phyloP scores from a whole-genome alignment of 805 yeast species.

The Peterozyma toletana region DNA sequence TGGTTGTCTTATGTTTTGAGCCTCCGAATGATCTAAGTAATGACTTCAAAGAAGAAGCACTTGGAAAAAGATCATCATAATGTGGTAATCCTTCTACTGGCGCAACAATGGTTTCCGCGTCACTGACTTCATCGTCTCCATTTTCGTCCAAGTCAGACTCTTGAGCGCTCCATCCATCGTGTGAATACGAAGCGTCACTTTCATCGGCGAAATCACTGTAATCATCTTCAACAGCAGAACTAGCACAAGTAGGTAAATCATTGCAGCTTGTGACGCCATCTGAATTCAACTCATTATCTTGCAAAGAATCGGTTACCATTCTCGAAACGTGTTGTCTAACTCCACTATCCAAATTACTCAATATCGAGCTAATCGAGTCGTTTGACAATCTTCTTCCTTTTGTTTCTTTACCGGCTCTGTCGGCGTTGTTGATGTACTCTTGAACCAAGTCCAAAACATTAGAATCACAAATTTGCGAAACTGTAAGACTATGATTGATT shows the following conservation, averaged over 20 bases:
- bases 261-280: constrained; percentile 12
- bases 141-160: background rate
- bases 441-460: constrained; percentile 27
- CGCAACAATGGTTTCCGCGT: constrained; percentile 14
- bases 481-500: constrained; percentile 42
- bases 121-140: constrained; percentile 6
- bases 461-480: constrained; percentile 32
- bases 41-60: constrained; percentile 23
- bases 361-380: constrained; percentile 16
- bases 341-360: constrained; percentile 14
- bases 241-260: background rate
- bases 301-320: constrained; percentile 6
- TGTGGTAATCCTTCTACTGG: constrained; percentile 51
- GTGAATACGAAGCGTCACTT: constrained; percentile 6
- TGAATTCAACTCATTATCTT: background rate
- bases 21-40: constrained; percentile 19
- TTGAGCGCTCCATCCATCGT: constrained; percentile 3
- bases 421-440: constrained; percentile 6
- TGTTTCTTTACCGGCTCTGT: constrained; percentile 2
- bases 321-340: constrained; percentile 15
- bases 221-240: constrained; percentile 10
- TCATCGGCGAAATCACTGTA: constrained; percentile 7
- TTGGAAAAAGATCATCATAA: constrained; percentile 72
- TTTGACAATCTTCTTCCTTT: constrained; percentile 12
- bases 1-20: constrained; percentile 1